These are phyloP conservation scores for Exophiala lecanii-corni DNA, from an alignment of 2,329 filamentous ascomycete species.

Conservation along the genomic window DNA sequence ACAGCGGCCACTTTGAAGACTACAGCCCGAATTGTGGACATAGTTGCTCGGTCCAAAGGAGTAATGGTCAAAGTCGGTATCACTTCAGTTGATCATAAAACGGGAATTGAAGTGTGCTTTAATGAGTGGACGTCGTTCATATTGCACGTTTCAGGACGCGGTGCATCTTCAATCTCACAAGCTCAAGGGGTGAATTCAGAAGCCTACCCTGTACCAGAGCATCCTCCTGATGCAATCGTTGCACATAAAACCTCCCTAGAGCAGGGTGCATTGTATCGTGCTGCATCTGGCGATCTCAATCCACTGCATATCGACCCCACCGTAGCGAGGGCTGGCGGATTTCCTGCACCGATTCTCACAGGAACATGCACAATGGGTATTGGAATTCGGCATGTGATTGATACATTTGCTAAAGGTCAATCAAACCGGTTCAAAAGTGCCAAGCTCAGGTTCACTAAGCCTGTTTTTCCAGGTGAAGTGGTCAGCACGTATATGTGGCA, in stretches of 20 bases:
- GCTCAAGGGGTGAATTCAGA: constrained; percentile 1
- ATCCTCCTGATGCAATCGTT: constrained; percentile 8
- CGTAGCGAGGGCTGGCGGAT: constrained; percentile 11
- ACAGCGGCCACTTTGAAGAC: constrained; percentile 4
- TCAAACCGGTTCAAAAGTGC: constrained; percentile 9
- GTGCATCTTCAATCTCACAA: constrained; percentile 4
- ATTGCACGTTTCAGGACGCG: constrained; percentile 12
- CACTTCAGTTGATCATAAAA: constrained; percentile 9
- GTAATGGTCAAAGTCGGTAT: constrained; percentile 14
- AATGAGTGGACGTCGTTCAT: constrained; percentile 19
- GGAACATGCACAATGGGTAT: constrained; percentile 18
- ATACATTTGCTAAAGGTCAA: constrained; percentile 12
- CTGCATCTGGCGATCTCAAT: constrained; percentile 15
- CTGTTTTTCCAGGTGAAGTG: constrained; percentile 14
- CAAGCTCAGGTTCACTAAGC: constrained; percentile 15
- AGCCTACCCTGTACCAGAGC: constrained; percentile 1
- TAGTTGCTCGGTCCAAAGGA: constrained; percentile 14
- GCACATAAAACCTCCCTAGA: constrained; percentile 9
- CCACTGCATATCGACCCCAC: constrained; percentile 17
- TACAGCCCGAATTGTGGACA: constrained; percentile 11
- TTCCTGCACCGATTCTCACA: constrained; percentile 13
- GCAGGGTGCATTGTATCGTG: constrained; percentile 17
- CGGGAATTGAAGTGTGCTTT: constrained; percentile 11
- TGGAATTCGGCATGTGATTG: constrained; percentile 15
- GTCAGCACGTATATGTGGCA: constrained; percentile 19